A percentile compares a stretch with the other conserved stretches of the same genome.
Conservation (phyloP, 805 yeast genomes). For the Hyphopichia homilentoma region DNA sequence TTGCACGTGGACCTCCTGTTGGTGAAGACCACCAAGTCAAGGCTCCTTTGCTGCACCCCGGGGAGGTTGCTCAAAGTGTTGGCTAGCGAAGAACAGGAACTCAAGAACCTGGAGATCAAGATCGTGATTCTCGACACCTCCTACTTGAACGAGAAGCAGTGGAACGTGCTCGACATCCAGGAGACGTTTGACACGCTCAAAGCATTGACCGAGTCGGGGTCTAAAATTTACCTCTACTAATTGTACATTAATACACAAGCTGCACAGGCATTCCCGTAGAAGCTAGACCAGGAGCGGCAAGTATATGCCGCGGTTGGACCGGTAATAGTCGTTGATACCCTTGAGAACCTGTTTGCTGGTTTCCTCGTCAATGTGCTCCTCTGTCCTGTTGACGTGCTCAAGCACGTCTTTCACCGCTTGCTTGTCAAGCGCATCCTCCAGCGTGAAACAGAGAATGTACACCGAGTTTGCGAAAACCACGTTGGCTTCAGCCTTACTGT, state of each 20-base stretch:
- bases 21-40: constrained; percentile 40
- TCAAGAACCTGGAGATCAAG: constrained; percentile 42
- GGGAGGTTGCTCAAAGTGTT: constrained; percentile 52
- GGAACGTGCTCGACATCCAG: constrained; percentile 55
- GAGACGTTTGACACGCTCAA: constrained; percentile 44
- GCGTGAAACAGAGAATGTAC: constrained; percentile 19
- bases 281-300: constrained; percentile 24
- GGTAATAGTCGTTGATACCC: constrained; percentile 24
- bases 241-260: constrained; percentile 1
- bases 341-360: constrained; percentile 15
- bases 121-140: constrained; percentile 59
- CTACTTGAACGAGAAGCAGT: constrained; percentile 57
- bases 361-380: constrained; percentile 9
- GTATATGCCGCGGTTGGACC: constrained; percentile 20
- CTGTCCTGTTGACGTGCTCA: neutral
- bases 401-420: neutral
- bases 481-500: constrained; percentile 1
- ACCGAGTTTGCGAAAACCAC: constrained; percentile 17
- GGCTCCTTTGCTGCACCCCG: constrained; percentile 62
- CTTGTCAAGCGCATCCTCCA: constrained; percentile 8
- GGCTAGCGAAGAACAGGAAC: constrained; percentile 37
- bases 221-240: constrained; percentile 52
- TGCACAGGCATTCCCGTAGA: no score
- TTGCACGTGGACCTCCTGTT: constrained; percentile 56
- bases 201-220: constrained; percentile 36